Evolutionary conservation across 345 rosid genomes (phyloP), one percentile per base, ranked within the genome.

Genomic region (Rhodamnia argentea): DNA sequence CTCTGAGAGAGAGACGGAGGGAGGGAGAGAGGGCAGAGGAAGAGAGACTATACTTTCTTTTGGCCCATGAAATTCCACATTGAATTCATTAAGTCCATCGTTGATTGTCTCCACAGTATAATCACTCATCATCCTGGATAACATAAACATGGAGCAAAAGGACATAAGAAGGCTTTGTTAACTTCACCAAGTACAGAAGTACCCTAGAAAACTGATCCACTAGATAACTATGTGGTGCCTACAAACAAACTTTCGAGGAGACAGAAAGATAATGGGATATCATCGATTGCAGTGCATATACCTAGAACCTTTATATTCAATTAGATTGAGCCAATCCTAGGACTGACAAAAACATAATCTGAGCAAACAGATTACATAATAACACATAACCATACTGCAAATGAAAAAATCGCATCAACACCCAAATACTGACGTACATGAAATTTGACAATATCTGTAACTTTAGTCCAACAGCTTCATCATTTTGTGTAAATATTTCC

Each of bases 91-190:
- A 86, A 94, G 94, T 32, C 97, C 93, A 83, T 94, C 95, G 81
- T 94, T 93, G 87, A 94, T 92, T 29, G 92, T 92, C 92, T 94
- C 95, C 89, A 93, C 95, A 82, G 86, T 88, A 92, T 94, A 93
- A 88, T 94, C 95, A 84, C 95, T 94, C 97, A 93, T 94, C 97
- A 93, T 94, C 93, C 97, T 94, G 93, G 50, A 90, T 14, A 82
- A 86, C 84, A 85, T 59, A n/a, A 90, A n/a, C 53, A 82, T 37
- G 26, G 75, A 85, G 84, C 50, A 86, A 44, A 84, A 86, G 29
- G 82, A 70, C 24, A 55, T 50, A 24, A 32, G 5, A 27, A 47
- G 20, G 82, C 52, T 12, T 47, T 42, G 13, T 20, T 55, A 62
- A 57, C 78, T 81, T 18, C 84, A 56, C n/a, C 20, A 32, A 32